A percentile compares a stretch with the other conserved stretches of the same genome.
phyloP scores from a whole-genome alignment of 495 filamentous ascomycete genomes.

The Wilcoxina mikolae region DNA sequence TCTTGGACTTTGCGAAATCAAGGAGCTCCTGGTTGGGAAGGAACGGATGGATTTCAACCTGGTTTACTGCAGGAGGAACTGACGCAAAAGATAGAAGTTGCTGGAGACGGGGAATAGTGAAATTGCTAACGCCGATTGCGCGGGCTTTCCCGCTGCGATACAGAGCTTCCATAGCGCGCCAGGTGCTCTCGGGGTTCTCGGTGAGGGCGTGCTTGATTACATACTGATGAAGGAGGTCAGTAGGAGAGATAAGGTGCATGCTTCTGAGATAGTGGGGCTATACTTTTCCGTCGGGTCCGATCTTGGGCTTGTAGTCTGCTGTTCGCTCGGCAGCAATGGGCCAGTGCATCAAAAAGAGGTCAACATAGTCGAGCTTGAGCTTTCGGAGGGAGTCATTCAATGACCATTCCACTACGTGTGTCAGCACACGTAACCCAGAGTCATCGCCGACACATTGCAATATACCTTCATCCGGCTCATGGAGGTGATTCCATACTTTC shows the following conservation, averaged over 20 bases:
- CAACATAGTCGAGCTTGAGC: slow-evolving; percentile 51
- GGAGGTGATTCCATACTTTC: slow-evolving; percentile 54
- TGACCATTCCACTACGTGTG: slow-evolving; percentile 39
- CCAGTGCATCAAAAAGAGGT: slow-evolving; percentile 60
- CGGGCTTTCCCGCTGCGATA: slow-evolving; percentile 42
- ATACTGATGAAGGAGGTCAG: slow-evolving; percentile 26
- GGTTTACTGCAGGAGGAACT: slow-evolving; percentile 39
- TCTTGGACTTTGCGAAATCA: slow-evolving; percentile 32
- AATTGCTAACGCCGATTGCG: slow-evolving; percentile 46
- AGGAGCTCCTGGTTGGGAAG: slow-evolving; percentile 38
- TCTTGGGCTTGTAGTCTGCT: slow-evolving; percentile 36
- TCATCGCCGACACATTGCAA: neutral
- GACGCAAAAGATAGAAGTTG: slow-evolving; percentile 28
- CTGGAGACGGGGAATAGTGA: slow-evolving; percentile 33
- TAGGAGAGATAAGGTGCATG: slow-evolving; percentile 24
- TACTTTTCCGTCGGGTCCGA: slow-evolving; percentile 43
- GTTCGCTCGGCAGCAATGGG: slow-evolving; percentile 47
- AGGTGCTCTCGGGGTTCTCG: slow-evolving; percentile 38
- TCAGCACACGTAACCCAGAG: neutral
- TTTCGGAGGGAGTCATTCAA: slow-evolving; percentile 49
- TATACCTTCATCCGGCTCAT: slow-evolving; percentile 38
- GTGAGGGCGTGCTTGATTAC: slow-evolving; percentile 44
- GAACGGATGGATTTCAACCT: slow-evolving; percentile 51
- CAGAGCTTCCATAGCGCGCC: slow-evolving; percentile 42
- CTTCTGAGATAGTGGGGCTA: slow-evolving; percentile 26